phyloP scores from a whole-genome alignment of 73 alveolate species.

The Stentor roeselii region DNA sequence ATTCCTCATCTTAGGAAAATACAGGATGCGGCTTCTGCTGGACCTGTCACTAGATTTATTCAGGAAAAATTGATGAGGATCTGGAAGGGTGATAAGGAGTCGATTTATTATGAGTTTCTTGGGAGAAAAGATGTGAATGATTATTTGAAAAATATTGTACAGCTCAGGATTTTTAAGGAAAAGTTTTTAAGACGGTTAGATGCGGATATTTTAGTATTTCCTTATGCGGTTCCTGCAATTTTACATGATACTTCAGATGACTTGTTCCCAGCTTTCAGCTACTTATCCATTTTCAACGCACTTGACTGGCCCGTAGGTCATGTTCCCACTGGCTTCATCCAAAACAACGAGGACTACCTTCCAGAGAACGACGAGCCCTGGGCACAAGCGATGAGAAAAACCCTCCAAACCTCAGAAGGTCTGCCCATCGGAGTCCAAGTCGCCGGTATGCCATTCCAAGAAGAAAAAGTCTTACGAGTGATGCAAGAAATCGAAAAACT shows the following conservation, averaged over 20 bases:
- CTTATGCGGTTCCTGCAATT: slow-evolving; percentile 21
- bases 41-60: not conserved
- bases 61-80: not conserved
- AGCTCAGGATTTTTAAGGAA: not conserved
- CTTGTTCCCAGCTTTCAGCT: not conserved
- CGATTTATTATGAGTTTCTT: not conserved
- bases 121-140: not conserved
- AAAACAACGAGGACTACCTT: not conserved
- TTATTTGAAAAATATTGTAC: not conserved
- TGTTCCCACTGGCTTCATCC: not conserved
- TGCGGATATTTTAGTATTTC: not conserved
- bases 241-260: not conserved
- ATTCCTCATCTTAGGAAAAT: not conserved
- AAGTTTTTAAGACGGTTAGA: not conserved
- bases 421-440: slow-evolving; percentile 64
- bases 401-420: slow-evolving; percentile 50
- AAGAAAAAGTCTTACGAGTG: slow-evolving; percentile 52
- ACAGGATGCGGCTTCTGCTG: not conserved
- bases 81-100: not conserved
- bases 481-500: slow-evolving; percentile 57
- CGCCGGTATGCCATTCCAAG: slow-evolving; percentile 48
- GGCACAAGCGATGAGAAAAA: slow-evolving; percentile 11
- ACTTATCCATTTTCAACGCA: not conserved
- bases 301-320: slow-evolving; percentile 3
- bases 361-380: not conserved